A percentile compares a stretch with the other conserved stretches of the same genome.
Evolutionary conservation across 2,329 filamentous ascomycete genomes (phyloP).

Genomic region (Aspergillus terreus): DNA sequence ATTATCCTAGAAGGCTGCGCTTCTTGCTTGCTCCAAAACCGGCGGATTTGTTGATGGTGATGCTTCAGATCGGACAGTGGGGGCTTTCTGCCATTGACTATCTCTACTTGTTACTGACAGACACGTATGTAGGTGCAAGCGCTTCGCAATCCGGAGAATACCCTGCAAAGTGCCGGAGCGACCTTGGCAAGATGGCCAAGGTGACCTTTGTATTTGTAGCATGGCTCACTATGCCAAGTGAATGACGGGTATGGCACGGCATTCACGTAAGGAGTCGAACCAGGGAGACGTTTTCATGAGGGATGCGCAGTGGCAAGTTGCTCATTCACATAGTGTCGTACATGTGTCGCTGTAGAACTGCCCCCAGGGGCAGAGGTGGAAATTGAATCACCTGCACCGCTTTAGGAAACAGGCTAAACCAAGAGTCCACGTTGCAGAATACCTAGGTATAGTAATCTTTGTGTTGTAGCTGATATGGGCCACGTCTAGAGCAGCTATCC

Average conservation of each 20-base stretch:
- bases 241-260: slow-evolving; percentile 75
- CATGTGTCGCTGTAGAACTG: slow-evolving; percentile 79
- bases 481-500: too few relatives aligned
- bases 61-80: slow-evolving; percentile 51
- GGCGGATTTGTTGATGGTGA: slow-evolving; percentile 54
- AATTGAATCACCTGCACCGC: slow-evolving; percentile 75
- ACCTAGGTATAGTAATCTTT: too few relatives aligned
- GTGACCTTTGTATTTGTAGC: too few relatives aligned
- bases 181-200: slow-evolving; percentile 62
- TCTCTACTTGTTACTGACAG: not conserved
- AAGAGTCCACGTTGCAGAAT: too few relatives aligned
- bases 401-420: not conserved
- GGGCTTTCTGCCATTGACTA: slow-evolving; percentile 26
- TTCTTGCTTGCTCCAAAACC: slow-evolving; percentile 39
- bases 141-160: slow-evolving; percentile 56
- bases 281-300: slow-evolving; percentile 30
- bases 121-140: slow-evolving; percentile 32
- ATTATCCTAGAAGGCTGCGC: too few relatives aligned
- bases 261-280: slow-evolving; percentile 63
- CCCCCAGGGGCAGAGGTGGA: slow-evolving; percentile 84
- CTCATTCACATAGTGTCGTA: slow-evolving; percentile 5
- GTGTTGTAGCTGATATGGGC: too few relatives aligned
- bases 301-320: slow-evolving; percentile 15
- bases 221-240: slow-evolving; percentile 71
- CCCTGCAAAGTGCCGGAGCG: slow-evolving; percentile 60